Conservation (phyloP, 352 stramenopile species). For the Phytopythium montanum region DNA sequence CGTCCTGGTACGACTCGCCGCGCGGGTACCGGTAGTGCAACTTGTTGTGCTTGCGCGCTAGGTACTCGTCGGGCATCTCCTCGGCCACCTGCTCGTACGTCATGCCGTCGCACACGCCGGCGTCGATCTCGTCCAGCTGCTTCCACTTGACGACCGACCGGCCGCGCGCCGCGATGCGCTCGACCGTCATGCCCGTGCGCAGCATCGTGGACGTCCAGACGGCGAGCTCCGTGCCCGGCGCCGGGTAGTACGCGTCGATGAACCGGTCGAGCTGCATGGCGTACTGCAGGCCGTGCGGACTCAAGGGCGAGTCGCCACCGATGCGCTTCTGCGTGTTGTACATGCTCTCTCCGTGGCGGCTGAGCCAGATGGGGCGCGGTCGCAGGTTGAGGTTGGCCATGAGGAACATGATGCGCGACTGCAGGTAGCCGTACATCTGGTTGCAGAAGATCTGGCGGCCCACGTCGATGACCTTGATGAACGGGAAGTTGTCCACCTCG, state of each 20-base stretch:
- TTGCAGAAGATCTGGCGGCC: slow-evolving; percentile 82
- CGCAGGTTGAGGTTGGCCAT: slow-evolving; percentile 95
- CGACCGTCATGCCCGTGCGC: slow-evolving; percentile 95
- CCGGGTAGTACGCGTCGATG: slow-evolving; percentile 87
- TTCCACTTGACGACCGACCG: slow-evolving; percentile 84
- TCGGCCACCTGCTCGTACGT: slow-evolving; percentile 97
- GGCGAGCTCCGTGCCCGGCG: slow-evolving; percentile 62
- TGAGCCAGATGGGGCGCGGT: slow-evolving; percentile 95
- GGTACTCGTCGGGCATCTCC: slow-evolving; percentile 94
- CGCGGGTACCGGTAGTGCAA: slow-evolving; percentile 86
- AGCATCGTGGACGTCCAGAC: slow-evolving; percentile 98
- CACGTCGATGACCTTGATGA: slow-evolving; percentile 83
- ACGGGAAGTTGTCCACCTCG: slow-evolving; percentile 52
- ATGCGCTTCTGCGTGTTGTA: slow-evolving; percentile 98
- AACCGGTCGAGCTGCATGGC: slow-evolving; percentile 92
- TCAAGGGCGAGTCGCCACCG: slow-evolving; percentile 93
- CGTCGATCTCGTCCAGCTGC: slow-evolving; percentile 96
- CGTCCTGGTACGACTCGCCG: slow-evolving; percentile 97
- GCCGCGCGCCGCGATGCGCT: slow-evolving; percentile 62
- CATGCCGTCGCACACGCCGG: slow-evolving; percentile 95
- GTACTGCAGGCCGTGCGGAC: slow-evolving; percentile 91
- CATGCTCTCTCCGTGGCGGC: slow-evolving; percentile 96
- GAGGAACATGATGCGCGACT: slow-evolving; percentile 93
- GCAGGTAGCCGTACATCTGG: slow-evolving; percentile 82
- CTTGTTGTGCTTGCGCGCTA: slow-evolving; percentile 89